Evolutionary conservation across 1,139 yeast species (phyloP).

Genomic region (Lodderomyces jiufengensis): DNA sequence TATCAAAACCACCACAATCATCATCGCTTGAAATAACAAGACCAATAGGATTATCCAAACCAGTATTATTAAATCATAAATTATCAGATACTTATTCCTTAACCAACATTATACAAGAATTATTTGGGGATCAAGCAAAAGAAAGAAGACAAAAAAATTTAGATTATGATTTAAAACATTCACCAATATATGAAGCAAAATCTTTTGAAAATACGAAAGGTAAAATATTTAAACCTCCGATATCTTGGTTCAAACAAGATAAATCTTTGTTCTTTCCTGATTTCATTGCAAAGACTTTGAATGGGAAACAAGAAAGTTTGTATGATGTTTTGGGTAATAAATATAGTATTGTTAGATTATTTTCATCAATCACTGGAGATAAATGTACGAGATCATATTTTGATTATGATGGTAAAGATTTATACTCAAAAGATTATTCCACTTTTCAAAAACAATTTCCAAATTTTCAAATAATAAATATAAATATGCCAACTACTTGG

Average conservation of each 20-base stretch:
- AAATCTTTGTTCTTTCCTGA: conserved; percentile 86
- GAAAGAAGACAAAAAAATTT: conserved; percentile 52
- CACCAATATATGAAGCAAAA: conserved; percentile 83
- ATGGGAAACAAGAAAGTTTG: conserved; percentile 34
- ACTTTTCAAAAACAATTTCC: conserved; percentile 40
- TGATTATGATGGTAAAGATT: conserved; percentile 33
- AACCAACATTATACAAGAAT: conserved; percentile 21
- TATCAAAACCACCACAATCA: conserved; percentile 28
- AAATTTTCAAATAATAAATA: conserved; percentile 64
- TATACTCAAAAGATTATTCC: conserved; percentile 28
- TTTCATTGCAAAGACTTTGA: conserved; percentile 57
- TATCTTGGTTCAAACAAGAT: conserved; percentile 69
- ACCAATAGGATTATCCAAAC: conserved; percentile 41
- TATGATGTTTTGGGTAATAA: conserved; percentile 43
- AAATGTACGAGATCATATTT: conserved; percentile 63
- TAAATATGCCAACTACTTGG: conserved; percentile 70
- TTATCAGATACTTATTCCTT: conserved; percentile 20
- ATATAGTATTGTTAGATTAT: conserved; percentile 62
- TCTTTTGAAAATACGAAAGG: conserved; percentile 80
- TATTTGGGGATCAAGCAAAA: conserved; percentile 41
- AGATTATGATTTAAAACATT: conserved; percentile 75
- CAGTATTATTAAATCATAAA: conserved; percentile 27
- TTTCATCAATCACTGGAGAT: conserved; percentile 71
- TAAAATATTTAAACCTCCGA: conserved; percentile 78
- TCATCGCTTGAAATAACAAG: conserved; percentile 27